phyloP scores from a whole-genome alignment of 2,329 filamentous ascomycete genomes.

The Trichophyton rubrum region DNA sequence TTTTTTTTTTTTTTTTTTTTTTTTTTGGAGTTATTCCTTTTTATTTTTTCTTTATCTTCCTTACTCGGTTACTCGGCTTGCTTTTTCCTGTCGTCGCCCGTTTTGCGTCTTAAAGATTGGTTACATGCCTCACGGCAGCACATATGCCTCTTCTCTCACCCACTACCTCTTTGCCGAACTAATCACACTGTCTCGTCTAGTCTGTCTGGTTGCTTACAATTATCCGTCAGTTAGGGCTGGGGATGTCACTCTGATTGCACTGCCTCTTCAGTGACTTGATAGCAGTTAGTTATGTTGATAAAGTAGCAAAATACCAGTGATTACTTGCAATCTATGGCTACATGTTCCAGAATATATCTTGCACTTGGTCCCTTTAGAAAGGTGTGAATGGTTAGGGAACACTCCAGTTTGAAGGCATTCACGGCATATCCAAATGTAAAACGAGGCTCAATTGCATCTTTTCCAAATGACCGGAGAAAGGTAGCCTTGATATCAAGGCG shows the following conservation, averaged over 20 bases:
- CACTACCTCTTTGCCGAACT: background rate
- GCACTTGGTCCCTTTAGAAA: background rate
- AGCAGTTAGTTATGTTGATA: background rate
- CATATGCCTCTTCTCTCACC: background rate
- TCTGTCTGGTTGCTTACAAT: background rate
- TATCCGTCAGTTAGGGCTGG: background rate
- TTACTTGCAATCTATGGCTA: background rate
- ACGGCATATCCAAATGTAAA: background rate
- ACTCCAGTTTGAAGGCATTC: background rate
- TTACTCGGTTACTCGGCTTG: slow-evolving; percentile 11
- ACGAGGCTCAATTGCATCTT: too few species aligned
- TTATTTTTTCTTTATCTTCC: background rate
- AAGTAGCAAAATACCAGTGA: background rate
- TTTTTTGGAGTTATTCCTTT: background rate
- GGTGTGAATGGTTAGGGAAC: background rate
- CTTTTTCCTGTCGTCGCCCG: slow-evolving; percentile 13
- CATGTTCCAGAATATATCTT: too few species aligned
- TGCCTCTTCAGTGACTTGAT: background rate
- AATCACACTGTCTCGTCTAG: background rate
- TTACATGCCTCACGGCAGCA: slow-evolving; percentile 19
- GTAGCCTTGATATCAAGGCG: too few species aligned
- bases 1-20: background rate
- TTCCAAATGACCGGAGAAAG: too few species aligned
- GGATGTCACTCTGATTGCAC: background rate
- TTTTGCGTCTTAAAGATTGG: slow-evolving; percentile 14